phyloP scores from a whole-genome alignment of 345 rosid genomes.

The Euphorbia lathyris region DNA sequence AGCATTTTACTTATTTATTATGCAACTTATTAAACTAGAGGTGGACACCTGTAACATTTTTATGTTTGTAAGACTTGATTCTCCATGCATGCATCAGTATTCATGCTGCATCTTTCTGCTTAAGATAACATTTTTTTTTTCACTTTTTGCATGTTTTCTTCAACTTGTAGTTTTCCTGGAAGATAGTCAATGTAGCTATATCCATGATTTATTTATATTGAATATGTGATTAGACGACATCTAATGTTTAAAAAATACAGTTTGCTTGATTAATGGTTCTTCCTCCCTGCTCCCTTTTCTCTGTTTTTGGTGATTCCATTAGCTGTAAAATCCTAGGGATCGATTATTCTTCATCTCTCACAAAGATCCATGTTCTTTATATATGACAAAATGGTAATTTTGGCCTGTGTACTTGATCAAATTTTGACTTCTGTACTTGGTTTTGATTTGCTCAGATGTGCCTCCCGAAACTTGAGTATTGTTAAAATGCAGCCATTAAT shows the following conservation, averaged over 20 bases:
- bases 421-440: too few relatives aligned
- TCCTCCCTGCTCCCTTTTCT: background rate
- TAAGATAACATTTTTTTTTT: background rate
- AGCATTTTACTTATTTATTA: background rate
- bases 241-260: background rate
- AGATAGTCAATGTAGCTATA: background rate
- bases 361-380: background rate
- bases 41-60: background rate
- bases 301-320: background rate
- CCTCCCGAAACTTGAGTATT: too few relatives aligned
- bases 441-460: too few relatives aligned
- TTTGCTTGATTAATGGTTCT: background rate
- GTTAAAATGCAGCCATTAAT: too few relatives aligned
- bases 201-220: background rate
- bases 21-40: background rate
- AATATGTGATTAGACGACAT: background rate
- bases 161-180: background rate
- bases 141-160: background rate
- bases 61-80: background rate
- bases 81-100: background rate
- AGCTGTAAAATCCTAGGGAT: background rate
- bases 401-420: background rate
- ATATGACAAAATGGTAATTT: background rate
- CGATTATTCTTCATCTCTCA: constrained; percentile 6
- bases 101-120: background rate